Base-by-base conservation (phyloP, 768 basidiomycete genomes). In the Megacollybia marginata region DNA sequence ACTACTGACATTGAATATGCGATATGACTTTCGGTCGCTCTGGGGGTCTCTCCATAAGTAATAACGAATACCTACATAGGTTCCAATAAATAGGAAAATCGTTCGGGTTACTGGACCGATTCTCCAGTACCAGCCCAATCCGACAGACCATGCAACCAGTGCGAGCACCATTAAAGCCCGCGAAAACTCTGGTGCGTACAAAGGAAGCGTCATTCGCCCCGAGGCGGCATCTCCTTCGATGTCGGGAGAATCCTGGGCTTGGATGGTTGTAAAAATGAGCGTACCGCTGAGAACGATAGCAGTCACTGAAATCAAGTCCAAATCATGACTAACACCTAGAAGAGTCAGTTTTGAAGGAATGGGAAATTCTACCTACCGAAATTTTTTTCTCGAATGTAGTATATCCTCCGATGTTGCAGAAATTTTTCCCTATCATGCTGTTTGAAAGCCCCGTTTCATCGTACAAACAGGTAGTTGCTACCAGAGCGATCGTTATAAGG, bases 171-270 rank as follows among this genome's bases (percentile, higher is more conserved):
- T 59, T 6, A 54, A 49, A 13, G 52, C 18, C 5, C 73, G 62
- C 0, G 72, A 67, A 1, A 60, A 33, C 16, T 63, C 50, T 1
- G 76, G 76, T 33, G 68, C 66, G 32, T 67, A 64, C 47, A 78
- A 72, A 1, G 75, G 75, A 19, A 78, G 55, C 0, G 75, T 78
- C 1, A 60, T 18, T 4, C 75, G 65, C 1, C 71, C 70, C 0
- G 61, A 60, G n/a, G 62, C 45, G 5, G 57, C 55, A 45, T 77
- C 76, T 0, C 75, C 75, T n/a, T 63, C 60, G 12, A 67, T 55
- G 48, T 78, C 76, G 28, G 70, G 63, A 50, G 72, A 78, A 50
- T 78, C 76, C 57, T 64, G 63, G 1, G 72, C 68, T 18, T 76
- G 74, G 10, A 75, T 70, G 4, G 75, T 77, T 1, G 75, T 73